Evolutionary conservation across 2,329 filamentous ascomycete species (phyloP), one percentile per base, ranked within the genome.

Genomic region (Malbranchea cinnamomea): DNA sequence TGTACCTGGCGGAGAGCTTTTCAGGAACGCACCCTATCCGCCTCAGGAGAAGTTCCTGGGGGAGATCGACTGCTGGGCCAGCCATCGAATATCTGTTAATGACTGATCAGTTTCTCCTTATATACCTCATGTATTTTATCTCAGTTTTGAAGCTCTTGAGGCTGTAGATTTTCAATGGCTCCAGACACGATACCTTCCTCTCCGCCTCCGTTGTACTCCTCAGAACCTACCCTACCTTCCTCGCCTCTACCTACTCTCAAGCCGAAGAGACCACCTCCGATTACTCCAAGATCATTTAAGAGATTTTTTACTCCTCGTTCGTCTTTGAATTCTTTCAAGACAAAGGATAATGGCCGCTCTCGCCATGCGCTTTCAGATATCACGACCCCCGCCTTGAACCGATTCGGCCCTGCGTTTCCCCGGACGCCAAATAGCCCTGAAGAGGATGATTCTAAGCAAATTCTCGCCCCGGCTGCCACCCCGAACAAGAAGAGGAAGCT

Each of bases 241-340:
- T 58, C 56, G 37, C 56, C 56, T n/a, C n/a, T n/a, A 32, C 55
- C 56, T 26, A 55, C 54, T 17, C 48, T 56, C 34, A 56, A 55
- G 40, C 49, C 46, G 30, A 53, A 52, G 44, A 62, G 58, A 37
- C 56, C 54, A 28, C 61, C 62, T 25, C 56, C 60, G 16, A 54
- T 65, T 19, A 65, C 62, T 8, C 62, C 62, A n/a, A 54, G 60
- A 28, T 59, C 60, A n/a, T 65, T 65, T 35, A 55, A 51, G 31
- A 52, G 56, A 20, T 65, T 65, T 39, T 65, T 65, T 37, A 64
- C 60, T n/a, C 62, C 62, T 20, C 52, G 58, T 16, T 59, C 56
- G 30, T 43, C 58, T 23, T 44, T 57, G 16, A 48, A 51, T 37
- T 45, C 41, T 23, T 45, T 41, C 31, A 51, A 46, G 35, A 46